These are phyloP conservation scores for Dothidotthia symphoricarpi DNA, from an alignment of 2,329 filamentous ascomycete species.

Conservation along the genomic window DNA sequence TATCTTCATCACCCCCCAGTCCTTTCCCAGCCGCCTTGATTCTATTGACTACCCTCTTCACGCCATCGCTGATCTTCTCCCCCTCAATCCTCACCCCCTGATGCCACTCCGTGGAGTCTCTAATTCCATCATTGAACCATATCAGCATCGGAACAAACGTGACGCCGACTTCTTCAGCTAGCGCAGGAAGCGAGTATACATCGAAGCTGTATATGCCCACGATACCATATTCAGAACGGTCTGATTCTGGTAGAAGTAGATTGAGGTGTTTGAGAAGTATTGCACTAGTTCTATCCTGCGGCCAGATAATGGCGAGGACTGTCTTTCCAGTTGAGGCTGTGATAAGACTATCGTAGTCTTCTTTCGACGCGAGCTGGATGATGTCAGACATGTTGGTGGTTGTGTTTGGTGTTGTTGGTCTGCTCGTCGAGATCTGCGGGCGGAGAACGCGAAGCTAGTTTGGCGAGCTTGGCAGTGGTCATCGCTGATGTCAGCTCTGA, in stretches of 20 bases:
- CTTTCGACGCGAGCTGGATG: constrained; percentile 10
- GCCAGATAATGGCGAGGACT: constrained; percentile 23
- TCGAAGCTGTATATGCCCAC: constrained; percentile 24
- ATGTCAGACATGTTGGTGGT: not conserved
- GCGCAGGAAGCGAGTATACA: constrained; percentile 22
- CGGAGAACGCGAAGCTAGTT: too few relatives aligned
- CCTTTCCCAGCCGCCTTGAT: constrained; percentile 22
- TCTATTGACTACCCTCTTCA: constrained; percentile 25
- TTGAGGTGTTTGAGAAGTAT: constrained; percentile 13
- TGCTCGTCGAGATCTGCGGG: too few relatives aligned
- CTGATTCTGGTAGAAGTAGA: constrained; percentile 14
- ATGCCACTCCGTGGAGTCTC: constrained; percentile 27
- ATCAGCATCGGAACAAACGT: constrained; percentile 26
- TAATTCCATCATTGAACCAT: constrained; percentile 24
- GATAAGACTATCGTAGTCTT: constrained; percentile 17
- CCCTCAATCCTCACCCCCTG: constrained; percentile 22
- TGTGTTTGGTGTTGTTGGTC: too few relatives aligned
- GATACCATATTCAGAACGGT: constrained; percentile 12
- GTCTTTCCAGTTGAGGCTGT: constrained; percentile 19
- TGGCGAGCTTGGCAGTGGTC: too few relatives aligned
- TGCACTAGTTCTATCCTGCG: constrained; percentile 19
- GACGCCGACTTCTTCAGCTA: constrained; percentile 19
- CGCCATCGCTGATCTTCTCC: constrained; percentile 22
- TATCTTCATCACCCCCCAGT: constrained; percentile 19
- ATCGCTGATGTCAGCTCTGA: too few relatives aligned